phyloP scores from a whole-genome alignment of 139 green algal species.

The Tetraselmis chui region DNA sequence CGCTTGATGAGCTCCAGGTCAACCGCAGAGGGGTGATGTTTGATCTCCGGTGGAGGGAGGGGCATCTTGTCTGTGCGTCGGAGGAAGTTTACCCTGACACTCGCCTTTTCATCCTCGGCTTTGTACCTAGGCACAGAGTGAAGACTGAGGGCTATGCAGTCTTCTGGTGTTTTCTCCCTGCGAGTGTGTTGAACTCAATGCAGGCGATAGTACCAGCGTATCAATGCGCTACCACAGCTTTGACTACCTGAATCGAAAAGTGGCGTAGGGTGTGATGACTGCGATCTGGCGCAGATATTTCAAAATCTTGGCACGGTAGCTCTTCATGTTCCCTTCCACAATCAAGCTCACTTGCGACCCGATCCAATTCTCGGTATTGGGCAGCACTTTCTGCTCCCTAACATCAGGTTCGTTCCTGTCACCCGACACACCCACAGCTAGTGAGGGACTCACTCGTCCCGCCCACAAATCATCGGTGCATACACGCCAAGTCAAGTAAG shows the following conservation, averaged over 20 bases:
- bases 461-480: no score
- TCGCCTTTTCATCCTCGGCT: constrained; percentile 50
- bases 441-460: no score
- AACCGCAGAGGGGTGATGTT: constrained; percentile 81
- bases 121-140: constrained; percentile 9
- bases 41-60: constrained; percentile 51
- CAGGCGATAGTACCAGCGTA: not conserved
- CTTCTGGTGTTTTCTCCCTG: not conserved
- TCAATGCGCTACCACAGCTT: constrained; percentile 5
- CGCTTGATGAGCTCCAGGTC: constrained; percentile 91
- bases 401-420: constrained; percentile 90
- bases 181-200: not conserved
- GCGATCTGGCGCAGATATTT: constrained; percentile 92
- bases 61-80: constrained; percentile 87
- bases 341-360: constrained; percentile 75
- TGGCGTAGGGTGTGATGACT: constrained; percentile 93
- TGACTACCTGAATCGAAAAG: constrained; percentile 73
- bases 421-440: no score
- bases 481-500: no score
- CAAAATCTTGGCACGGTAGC: constrained; percentile 66
- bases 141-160: no score
- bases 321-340: constrained; percentile 87
- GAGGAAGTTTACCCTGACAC: constrained; percentile 65
- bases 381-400: constrained; percentile 53
- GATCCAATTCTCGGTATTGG: constrained; percentile 73